A percentile compares a stretch with the other conserved stretches of the same genome.
phyloP scores from a whole-genome alignment of 257 asterid species.

The Nicotiana paniculata region DNA sequence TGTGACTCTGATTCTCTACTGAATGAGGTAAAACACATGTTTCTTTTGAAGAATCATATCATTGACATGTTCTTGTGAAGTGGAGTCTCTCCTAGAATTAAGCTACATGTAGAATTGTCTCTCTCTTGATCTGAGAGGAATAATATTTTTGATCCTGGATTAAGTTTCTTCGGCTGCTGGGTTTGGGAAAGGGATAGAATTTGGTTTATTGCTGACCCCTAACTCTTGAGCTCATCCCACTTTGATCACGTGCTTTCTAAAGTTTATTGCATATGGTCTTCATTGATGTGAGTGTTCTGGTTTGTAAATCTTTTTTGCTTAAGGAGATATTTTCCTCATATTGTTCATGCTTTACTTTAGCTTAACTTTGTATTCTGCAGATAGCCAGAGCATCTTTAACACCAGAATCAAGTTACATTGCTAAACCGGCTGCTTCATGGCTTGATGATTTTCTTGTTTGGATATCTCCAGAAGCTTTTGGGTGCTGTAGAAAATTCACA shows the following conservation, averaged over 20 bases:
- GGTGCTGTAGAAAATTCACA: constrained; percentile 91
- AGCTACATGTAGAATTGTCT: constrained; percentile 5
- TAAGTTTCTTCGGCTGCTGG: background rate
- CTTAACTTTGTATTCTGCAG: constrained; percentile 37
- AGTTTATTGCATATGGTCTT: background rate
- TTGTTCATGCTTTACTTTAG: constrained; percentile 5
- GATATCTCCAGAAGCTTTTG: constrained; percentile 97
- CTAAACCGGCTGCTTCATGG: constrained; percentile 99
- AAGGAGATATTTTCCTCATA: background rate
- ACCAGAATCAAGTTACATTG: constrained; percentile 89
- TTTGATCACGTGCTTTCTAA: background rate
- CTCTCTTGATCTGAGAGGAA: background rate
- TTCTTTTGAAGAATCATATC: background rate
- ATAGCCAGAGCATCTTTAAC: constrained; percentile 82
- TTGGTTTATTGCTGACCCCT: constrained; percentile 3
- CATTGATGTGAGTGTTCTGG: background rate
- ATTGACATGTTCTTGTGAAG: background rate
- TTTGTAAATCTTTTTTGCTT: background rate
- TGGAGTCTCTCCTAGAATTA: background rate
- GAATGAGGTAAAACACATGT: constrained; percentile 62
- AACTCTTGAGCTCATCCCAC: background rate
- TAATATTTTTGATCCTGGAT: background rate
- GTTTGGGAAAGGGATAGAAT: background rate
- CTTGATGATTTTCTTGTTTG: constrained; percentile 97
- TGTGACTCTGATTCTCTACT: constrained; percentile 88